Base-by-base conservation (phyloP, 148 eudicot species). In the Rhododendron kiyosumense region DNA sequence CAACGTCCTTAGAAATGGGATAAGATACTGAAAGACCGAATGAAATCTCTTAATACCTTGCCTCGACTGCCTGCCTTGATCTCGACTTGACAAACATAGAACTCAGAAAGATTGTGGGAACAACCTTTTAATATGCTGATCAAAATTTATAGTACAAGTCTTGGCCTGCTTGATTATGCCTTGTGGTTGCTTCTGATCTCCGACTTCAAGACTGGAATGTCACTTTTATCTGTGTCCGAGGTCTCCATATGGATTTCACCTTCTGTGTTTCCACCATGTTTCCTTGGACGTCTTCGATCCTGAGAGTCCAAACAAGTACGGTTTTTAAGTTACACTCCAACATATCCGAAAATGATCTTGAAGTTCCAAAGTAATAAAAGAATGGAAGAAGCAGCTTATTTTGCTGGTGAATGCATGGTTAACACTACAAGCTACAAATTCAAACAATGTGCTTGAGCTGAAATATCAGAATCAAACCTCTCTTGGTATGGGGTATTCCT, bases 401-500 rank as follows among this genome's bases (percentile, higher is more conserved):
- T 69, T 26, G 22, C 20, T 17, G 41, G 6, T 15, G 34, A 83
- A 46, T 69, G 59, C 43, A 28, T 43, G 24, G 57, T 46, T 67
- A 26, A 15, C 52, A 30, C 18, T 18, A 32, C 67, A 81, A 12
- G 36, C 65, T 52, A 52, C 12, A 48, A 30, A 51, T 17, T 34
- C 24, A 28, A 52, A 15, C 18, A 52, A 30, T 54, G 57, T 6
- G 45, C 34, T 28, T 24, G 41, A 65, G 30, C 71, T 10, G 71
- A 65, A 65, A 65, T 10, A 65, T 65, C 12, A 9, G 30, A 65
- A n/a, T 43, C 73, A 45, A 85, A 96, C 98, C 96, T 96, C 98
- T 83, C 98, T 91, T 80, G 93, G 92, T 81, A 95, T 86, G 45
- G 98, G 99, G 86, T 92, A 95, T 88, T 96, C 99, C 71, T 95